phyloP scores from a whole-genome alignment of 192 early-diverging fungal species.

The Mortierella alpina region DNA sequence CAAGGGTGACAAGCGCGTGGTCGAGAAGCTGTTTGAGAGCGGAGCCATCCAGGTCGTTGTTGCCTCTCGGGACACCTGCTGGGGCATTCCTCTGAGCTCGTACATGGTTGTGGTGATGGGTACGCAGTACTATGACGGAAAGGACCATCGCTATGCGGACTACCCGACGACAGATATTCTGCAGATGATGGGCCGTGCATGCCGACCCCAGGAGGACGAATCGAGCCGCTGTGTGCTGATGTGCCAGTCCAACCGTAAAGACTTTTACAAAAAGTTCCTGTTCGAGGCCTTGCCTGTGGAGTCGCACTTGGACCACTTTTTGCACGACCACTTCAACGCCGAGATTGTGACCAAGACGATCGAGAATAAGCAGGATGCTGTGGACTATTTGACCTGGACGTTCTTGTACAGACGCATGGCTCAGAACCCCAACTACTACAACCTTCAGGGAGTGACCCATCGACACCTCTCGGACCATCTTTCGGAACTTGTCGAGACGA shows the following conservation, averaged over 20 bases:
- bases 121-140: constrained; percentile 93
- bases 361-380: constrained; percentile 97
- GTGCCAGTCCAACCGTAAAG: constrained; percentile 94
- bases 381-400: constrained; percentile 99
- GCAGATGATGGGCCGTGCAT: constrained; percentile 98
- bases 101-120: constrained; percentile 96
- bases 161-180: constrained; percentile 95
- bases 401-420: constrained; percentile 96
- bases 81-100: constrained; percentile 86
- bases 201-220: constrained; percentile 69
- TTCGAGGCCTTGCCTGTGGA: constrained; percentile 97
- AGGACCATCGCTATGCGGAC: constrained; percentile 96
- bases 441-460: constrained; percentile 86
- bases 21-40: constrained; percentile 77
- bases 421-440: constrained; percentile 98
- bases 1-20: constrained; percentile 76
- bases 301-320: constrained; percentile 90
- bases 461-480: constrained; percentile 92
- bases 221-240: constrained; percentile 89
- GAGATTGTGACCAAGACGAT: constrained; percentile 96
- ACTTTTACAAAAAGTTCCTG: constrained; percentile 98
- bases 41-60: constrained; percentile 91
- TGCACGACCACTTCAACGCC: constrained; percentile 98
- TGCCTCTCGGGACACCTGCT: constrained; percentile 91
- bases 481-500: constrained; percentile 94